These are phyloP conservation scores for Colletotrichum noveboracense DNA, from an alignment of 2,329 filamentous ascomycete species.

Conservation along the genomic window DNA sequence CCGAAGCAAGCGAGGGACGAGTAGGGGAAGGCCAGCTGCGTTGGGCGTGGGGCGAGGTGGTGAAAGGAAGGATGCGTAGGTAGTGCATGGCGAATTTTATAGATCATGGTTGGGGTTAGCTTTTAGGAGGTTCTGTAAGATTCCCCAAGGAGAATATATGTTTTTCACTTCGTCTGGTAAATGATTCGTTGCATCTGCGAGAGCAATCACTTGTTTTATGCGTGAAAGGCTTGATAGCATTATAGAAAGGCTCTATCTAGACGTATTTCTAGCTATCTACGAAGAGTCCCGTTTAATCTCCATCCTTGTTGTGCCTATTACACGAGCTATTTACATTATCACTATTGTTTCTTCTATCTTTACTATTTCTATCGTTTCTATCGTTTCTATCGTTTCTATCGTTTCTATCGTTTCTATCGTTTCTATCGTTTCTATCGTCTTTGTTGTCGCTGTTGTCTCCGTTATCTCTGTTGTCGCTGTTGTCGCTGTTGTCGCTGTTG, in stretches of 20 bases:
- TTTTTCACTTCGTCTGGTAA: background rate
- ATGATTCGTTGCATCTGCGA: too few relatives aligned
- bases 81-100: accelerated
- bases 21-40: too few relatives aligned
- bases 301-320: accelerated
- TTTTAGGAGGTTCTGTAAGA: background rate
- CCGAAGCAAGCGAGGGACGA: background rate
- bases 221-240: too few relatives aligned
- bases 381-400: too few relatives aligned
- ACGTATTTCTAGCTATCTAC: accelerated
- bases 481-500: too few relatives aligned
- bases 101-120: background rate
- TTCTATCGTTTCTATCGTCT: too few relatives aligned
- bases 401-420: background rate
- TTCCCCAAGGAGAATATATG: background rate
- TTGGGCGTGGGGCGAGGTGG: background rate
- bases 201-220: too few relatives aligned
- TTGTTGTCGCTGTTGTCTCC: too few relatives aligned
- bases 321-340: accelerated
- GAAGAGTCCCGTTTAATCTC: accelerated
- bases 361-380: background rate
- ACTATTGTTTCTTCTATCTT: background rate
- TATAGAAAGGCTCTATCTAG: accelerated
- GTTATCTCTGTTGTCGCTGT: too few relatives aligned
- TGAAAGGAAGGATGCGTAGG: background rate